Evolutionary conservation across 1,284 basidiomycete species (phyloP), one percentile per base, ranked within the genome.

Genomic region (Marasmius sp.): DNA sequence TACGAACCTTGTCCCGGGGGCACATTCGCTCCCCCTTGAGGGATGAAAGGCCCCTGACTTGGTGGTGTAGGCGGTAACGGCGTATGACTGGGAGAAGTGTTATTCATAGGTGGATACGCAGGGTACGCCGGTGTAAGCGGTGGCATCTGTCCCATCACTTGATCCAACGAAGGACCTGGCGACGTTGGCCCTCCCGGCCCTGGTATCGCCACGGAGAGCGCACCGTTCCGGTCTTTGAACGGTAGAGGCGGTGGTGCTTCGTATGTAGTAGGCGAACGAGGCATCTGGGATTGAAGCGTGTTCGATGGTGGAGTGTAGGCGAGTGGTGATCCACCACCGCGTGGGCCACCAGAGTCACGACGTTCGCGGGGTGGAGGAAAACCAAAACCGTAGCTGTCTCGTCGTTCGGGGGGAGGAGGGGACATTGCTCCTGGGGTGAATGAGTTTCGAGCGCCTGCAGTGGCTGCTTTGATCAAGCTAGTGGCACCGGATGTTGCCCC

Each of bases 71-170:
- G 77, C 2, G 81, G 79, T 1, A 79, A 38, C 36, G 60, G 10
- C 12, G 20, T 36, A 41, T n/a, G 18, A 38, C 27, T 50, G 6
- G n/a, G 49, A 34, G 37, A 54, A 22, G 11, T 57, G 45, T 7
- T 58, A 1, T 81, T 73, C 0, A 87, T 2, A 27, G 27, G 27
- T 27, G 27, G 80, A 70, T 85, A 92, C 0, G 88, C 81, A 36
- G 89, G 89, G 64, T 90, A 89, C 8, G 90, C 86, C 0, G 91
- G 89, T 2, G 88, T 90, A 41, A 79, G 79, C 0, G 87, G 84
- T 9, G 76, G 70, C n/a, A 58, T 14, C 48, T 14, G 34, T 6
- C 22, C 45, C 38, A n/a, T 57, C 20, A 37, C 54, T 53, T 65
- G 59, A 37, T 65, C 57, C 48, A 61, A 45, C 49, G 59, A 61